phyloP scores from a whole-genome alignment of 1,284 basidiomycete genomes.

The Flammula alnicola region DNA sequence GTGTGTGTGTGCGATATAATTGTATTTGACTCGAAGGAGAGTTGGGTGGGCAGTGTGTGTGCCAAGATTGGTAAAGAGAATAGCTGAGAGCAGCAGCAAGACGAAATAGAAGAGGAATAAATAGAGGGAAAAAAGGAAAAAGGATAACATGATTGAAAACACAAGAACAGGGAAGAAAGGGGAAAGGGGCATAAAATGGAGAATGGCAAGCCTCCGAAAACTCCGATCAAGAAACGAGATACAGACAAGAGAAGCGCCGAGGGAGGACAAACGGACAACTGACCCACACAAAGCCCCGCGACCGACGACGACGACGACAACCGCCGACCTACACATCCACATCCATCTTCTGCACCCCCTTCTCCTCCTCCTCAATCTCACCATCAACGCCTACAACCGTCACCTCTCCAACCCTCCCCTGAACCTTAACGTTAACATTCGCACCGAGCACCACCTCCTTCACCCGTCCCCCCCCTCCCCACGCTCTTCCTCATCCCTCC shows the following conservation, averaged over 20 bases:
- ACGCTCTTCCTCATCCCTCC: conserved; percentile 12
- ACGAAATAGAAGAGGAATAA: neutral
- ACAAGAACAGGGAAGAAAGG: neutral
- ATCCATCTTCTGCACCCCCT: conserved; percentile 28
- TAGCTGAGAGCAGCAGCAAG: too few species aligned
- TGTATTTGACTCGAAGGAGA: too few species aligned
- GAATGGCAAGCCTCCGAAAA: too few species aligned
- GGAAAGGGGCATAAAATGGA: neutral
- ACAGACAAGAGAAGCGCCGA: neutral
- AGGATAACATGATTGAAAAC: neutral
- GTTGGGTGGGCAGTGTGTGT: too few species aligned
- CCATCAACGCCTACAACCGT: conserved; percentile 30
- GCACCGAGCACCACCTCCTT: too few species aligned
- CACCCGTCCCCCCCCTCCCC: conserved; percentile 9
- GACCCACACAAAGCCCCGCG: too few species aligned
- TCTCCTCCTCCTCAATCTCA: conserved; percentile 11
- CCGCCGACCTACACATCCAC: conserved; percentile 27
- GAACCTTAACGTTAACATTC: conserved; percentile 1
- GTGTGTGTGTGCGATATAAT: too few species aligned
- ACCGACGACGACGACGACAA: too few species aligned
- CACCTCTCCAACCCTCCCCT: conserved; percentile 15
- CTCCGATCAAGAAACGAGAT: neutral
- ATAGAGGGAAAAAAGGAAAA: neutral
- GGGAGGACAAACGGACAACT: too few species aligned
- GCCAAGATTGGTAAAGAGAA: too few species aligned